Conservation (phyloP, 768 basidiomycete genomes). For the Boletus rubroflammeus region DNA sequence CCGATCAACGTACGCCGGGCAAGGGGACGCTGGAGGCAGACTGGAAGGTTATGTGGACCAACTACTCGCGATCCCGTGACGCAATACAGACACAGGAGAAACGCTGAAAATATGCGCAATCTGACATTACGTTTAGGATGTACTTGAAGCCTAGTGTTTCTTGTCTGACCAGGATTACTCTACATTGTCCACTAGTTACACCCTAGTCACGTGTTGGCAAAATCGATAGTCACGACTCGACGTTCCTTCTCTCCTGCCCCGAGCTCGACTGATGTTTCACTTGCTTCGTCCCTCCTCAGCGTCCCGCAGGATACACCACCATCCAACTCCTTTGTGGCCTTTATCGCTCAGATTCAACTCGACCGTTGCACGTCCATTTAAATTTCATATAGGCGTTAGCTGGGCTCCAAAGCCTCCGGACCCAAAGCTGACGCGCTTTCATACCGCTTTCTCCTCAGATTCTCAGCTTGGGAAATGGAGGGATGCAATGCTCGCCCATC, state of each 20-base stretch:
- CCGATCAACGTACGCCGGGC: constrained; percentile 39
- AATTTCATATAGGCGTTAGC: constrained; percentile 72
- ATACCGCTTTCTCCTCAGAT: constrained; percentile 53
- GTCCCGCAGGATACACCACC: background rate
- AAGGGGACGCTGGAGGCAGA: constrained; percentile 57
- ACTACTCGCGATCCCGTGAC: constrained; percentile 51
- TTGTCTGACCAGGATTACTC: background rate
- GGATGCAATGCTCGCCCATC: constrained; percentile 53
- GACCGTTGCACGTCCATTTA: constrained; percentile 48
- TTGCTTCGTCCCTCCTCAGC: constrained; percentile 1
- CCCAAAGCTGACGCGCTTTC: constrained; percentile 32
- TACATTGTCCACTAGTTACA: too few species aligned
- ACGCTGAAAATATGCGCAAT: background rate
- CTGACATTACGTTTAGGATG: background rate
- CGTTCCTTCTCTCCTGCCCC: background rate
- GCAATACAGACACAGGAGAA: constrained; percentile 12
- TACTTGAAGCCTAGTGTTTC: background rate
- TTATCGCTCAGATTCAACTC: constrained; percentile 19
- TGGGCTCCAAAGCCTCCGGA: constrained; percentile 71
- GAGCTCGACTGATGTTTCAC: constrained; percentile 13
- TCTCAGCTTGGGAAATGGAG: constrained; percentile 66
- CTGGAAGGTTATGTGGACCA: constrained; percentile 58
- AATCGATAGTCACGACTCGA: background rate
- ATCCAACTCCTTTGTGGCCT: background rate
- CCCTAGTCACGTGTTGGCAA: constrained; percentile 22